Evolutionary conservation across 2,329 filamentous ascomycete species (phyloP).

Genomic region (Grosmannia clavigera): DNA sequence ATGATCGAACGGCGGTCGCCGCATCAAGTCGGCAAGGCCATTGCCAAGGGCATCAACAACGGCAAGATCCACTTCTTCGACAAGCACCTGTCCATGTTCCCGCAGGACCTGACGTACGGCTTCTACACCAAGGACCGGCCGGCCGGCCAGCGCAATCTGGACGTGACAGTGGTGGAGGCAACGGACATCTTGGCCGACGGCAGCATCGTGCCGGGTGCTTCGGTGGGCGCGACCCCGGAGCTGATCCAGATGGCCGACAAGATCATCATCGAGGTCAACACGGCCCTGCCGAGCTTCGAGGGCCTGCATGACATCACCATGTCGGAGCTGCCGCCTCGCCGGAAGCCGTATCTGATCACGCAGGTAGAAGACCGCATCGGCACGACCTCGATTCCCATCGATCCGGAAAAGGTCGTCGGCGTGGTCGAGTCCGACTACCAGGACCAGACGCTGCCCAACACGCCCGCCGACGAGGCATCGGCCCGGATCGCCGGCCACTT

Average conservation of each 20-base stretch:
- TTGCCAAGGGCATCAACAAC: constrained; percentile 81
- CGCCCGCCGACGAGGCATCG: constrained; percentile 61
- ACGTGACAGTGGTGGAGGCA: constrained; percentile 77
- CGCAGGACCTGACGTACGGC: constrained; percentile 72
- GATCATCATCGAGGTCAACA: constrained; percentile 90
- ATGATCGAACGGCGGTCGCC: constrained; percentile 82
- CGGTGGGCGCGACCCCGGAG: constrained; percentile 74
- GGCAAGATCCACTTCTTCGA: constrained; percentile 87
- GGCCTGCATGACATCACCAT: constrained; percentile 85
- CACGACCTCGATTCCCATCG: constrained; percentile 67
- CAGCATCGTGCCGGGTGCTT: constrained; percentile 77
- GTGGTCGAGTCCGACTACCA: constrained; percentile 77
- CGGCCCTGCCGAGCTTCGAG: constrained; percentile 69
- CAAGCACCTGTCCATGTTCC: constrained; percentile 90
- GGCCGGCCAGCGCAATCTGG: constrained; percentile 58
- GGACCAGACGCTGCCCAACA: constrained; percentile 62
- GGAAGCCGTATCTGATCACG: constrained; percentile 82
- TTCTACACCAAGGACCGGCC: constrained; percentile 75
- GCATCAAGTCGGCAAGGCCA: constrained; percentile 83
- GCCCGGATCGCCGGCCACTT: constrained; percentile 64
- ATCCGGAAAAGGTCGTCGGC: constrained; percentile 70
- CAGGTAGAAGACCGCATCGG: constrained; percentile 78
- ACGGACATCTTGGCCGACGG: constrained; percentile 80
- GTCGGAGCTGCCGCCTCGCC: constrained; percentile 67
- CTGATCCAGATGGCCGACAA: constrained; percentile 86